Conservation (phyloP, 2,329 filamentous ascomycete species). For the Eutypella sp. region DNA sequence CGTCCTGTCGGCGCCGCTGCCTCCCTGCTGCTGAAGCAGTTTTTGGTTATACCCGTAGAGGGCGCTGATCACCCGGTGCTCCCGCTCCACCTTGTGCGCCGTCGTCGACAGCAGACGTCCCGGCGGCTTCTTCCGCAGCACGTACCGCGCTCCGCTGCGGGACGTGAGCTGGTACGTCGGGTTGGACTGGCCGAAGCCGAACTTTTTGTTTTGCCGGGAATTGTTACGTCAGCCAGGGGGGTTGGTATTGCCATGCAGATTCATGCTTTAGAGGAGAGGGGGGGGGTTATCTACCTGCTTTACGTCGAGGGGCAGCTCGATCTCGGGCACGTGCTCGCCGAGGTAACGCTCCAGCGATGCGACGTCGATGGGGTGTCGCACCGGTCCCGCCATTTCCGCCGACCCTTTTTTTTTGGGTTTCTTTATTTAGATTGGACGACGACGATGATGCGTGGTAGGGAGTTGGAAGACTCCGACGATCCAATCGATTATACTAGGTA, state of each 20-base stretch:
- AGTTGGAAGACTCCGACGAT: too few species aligned
- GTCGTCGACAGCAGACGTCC: slow-evolving; percentile 88
- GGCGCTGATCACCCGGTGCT: slow-evolving; percentile 86
- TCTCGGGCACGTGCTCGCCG: slow-evolving; percentile 69
- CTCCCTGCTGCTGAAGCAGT: too few species aligned
- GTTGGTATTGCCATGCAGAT: too few species aligned
- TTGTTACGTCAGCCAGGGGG: background rate
- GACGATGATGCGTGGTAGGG: too few species aligned
- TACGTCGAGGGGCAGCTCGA: slow-evolving; percentile 76
- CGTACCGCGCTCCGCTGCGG: slow-evolving; percentile 61
- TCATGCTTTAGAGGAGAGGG: background rate
- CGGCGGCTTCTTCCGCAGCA: slow-evolving; percentile 97
- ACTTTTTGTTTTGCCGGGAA: slow-evolving; percentile 47
- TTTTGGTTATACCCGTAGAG: too few species aligned
- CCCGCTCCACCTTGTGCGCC: slow-evolving; percentile 93
- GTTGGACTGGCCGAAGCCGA: slow-evolving; percentile 95
- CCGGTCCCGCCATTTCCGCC: slow-evolving; percentile 67
- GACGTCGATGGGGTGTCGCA: slow-evolving; percentile 88
- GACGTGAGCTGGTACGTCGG: slow-evolving; percentile 90
- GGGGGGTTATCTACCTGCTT: slow-evolving; percentile 80
- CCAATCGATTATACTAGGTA: too few species aligned
- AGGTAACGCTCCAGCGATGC: slow-evolving; percentile 76
- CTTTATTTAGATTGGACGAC: too few species aligned
- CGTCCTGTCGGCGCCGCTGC: slow-evolving; percentile 58
- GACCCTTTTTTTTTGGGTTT: too few species aligned